Evolutionary conservation across 108 stramenopile species (phyloP).

Genomic region (Stephanodiscus triporus): DNA sequence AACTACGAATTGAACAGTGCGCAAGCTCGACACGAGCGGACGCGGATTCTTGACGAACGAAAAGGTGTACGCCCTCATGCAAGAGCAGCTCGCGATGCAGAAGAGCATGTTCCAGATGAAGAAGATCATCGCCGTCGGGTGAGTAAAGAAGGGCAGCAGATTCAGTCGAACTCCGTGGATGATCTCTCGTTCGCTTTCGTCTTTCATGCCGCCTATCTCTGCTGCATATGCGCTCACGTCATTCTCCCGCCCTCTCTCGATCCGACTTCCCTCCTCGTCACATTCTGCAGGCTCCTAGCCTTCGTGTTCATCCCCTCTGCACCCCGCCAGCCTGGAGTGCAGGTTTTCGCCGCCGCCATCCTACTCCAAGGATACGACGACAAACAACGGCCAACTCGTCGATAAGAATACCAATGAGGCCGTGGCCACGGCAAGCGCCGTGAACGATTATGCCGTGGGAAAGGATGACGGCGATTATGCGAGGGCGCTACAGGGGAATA

Average conservation of each 20-base stretch:
- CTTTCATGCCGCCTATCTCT: too few relatives aligned
- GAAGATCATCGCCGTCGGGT: constrained; percentile 23
- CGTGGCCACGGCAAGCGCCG: neutral
- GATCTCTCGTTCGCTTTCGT: too few relatives aligned
- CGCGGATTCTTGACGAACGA: constrained; percentile 31
- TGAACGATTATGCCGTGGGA: too few relatives aligned
- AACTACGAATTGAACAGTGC: constrained; percentile 5
- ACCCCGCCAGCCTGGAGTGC: constrained; percentile 47
- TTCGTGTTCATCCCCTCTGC: constrained; percentile 32
- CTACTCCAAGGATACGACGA: constrained; percentile 50
- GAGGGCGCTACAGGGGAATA: too few relatives aligned
- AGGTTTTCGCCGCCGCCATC: constrained; percentile 42
- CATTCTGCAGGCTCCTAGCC: neutral
- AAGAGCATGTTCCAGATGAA: constrained; percentile 28
- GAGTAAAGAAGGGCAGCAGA: neutral
- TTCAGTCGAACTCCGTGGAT: neutral
- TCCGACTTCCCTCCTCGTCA: too few relatives aligned
- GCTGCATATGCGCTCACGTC: too few relatives aligned
- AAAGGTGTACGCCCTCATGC: constrained; percentile 43
- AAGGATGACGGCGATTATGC: too few relatives aligned
- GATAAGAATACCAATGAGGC: neutral
- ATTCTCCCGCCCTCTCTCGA: too few relatives aligned
- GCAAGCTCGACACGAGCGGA: constrained; percentile 31
- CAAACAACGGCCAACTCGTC: neutral
- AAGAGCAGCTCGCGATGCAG: constrained; percentile 21